These are phyloP conservation scores for Phenoliferia sp. DNA, from an alignment of 1,284 basidiomycete species.

Conservation along the genomic window DNA sequence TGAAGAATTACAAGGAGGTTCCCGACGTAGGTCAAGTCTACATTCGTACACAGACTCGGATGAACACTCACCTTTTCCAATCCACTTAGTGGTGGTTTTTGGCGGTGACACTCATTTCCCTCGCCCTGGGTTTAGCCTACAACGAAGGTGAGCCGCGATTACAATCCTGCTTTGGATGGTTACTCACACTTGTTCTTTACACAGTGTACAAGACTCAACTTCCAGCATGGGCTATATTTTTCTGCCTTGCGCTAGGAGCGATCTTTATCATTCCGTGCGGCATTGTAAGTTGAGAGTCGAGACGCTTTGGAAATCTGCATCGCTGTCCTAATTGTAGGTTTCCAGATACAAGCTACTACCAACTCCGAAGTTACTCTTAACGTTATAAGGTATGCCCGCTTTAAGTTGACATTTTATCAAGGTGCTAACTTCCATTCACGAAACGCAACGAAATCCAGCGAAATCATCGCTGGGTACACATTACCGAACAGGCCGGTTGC, in stretches of 20 bases:
- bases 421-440: no score
- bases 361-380: neutral
- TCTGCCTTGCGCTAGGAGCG: neutral
- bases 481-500: no score
- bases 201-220: neutral
- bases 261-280: neutral
- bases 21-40: neutral
- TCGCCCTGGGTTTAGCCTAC: neutral
- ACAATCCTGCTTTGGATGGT: no score
- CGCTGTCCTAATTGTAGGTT: neutral
- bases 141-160: neutral
- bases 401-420: neutral
- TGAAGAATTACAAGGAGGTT: neutral
- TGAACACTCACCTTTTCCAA: no score
- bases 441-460: no score
- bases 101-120: neutral
- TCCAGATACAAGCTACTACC: neutral
- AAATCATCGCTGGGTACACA: neutral
- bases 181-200: no score
- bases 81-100: neutral
- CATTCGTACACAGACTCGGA: no score
- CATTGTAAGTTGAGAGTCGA: neutral
- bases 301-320: neutral
- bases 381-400: neutral
- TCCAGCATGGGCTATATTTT: no score